Conservation (phyloP, 225 moss, liverwort and hornwort species). For the Ulota crispa region DNA sequence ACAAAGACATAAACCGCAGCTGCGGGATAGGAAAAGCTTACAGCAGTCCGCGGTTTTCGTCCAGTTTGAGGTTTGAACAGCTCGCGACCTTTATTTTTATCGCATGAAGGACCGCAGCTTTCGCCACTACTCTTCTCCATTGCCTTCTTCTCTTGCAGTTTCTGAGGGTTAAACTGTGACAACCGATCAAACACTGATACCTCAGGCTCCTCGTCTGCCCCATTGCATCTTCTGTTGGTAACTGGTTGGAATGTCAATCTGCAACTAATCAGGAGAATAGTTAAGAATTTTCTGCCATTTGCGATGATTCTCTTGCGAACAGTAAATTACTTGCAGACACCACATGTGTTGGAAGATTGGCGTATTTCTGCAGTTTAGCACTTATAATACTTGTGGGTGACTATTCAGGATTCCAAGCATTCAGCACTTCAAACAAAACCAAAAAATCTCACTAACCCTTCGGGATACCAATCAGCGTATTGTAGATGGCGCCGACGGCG, state of each 20-base stretch:
- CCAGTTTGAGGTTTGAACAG: slow-evolving; percentile 73
- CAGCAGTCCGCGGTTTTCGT: slow-evolving; percentile 60
- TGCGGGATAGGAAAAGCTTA: slow-evolving; percentile 32
- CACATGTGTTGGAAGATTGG: neutral
- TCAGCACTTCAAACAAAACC: neutral
- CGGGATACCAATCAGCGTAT: slow-evolving; percentile 78
- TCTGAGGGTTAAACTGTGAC: slow-evolving; percentile 49
- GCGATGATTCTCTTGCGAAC: neutral
- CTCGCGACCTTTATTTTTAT: slow-evolving; percentile 67
- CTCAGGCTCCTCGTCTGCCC: slow-evolving; percentile 37
- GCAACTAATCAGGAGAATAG: slow-evolving; percentile 26
- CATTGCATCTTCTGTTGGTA: slow-evolving; percentile 58
- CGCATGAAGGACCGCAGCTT: slow-evolving; percentile 26
- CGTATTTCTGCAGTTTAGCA: neutral
- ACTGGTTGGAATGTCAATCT: slow-evolving; percentile 84
- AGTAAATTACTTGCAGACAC: neutral
- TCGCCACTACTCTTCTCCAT: slow-evolving; percentile 33
- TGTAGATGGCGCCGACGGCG: slow-evolving; percentile 71
- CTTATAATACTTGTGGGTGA: neutral
- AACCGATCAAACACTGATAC: slow-evolving; percentile 78
- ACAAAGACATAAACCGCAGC: neutral
- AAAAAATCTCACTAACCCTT: slow-evolving; percentile 58
- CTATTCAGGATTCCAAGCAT: neutral
- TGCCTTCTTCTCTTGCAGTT: slow-evolving; percentile 62
- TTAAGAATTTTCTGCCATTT: neutral